Conservation (phyloP, 1,284 basidiomycete genomes). For the Pseudozyma sp. region DNA sequence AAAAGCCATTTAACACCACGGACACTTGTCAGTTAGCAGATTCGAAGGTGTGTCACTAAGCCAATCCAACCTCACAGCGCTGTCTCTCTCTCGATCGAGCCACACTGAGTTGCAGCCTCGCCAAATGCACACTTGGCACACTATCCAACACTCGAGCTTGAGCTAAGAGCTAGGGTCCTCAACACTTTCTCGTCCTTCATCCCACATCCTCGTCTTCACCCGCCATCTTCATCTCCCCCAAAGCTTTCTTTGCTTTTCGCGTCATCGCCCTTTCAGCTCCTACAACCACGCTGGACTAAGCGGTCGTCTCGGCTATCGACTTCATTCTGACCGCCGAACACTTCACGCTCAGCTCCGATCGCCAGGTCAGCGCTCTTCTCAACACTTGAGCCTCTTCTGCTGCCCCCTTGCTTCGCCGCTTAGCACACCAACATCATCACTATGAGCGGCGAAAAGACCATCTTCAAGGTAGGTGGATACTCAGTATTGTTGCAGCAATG, state of each 20-base stretch:
- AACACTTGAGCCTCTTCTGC: too few relatives aligned
- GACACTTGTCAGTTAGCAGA: not conserved
- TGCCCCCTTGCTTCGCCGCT: not conserved
- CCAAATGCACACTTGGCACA: too few relatives aligned
- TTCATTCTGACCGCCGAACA: too few relatives aligned
- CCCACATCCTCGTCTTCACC: too few relatives aligned
- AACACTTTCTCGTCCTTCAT: too few relatives aligned
- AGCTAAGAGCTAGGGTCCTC: not conserved
- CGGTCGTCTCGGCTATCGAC: too few relatives aligned
- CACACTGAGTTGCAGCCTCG: not conserved
- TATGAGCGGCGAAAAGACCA: constrained; percentile 51
- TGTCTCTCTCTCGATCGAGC: not conserved
- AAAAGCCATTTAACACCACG: constrained; percentile 41
- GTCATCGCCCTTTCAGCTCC: too few relatives aligned
- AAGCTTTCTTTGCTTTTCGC: too few relatives aligned
- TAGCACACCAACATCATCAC: not conserved
- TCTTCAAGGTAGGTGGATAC: constrained; percentile 48
- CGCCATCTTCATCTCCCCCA: too few relatives aligned
- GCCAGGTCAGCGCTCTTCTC: too few relatives aligned
- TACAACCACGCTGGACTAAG: too few relatives aligned
- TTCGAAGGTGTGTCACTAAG: not conserved
- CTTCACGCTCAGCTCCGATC: too few relatives aligned
- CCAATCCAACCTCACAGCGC: not conserved
- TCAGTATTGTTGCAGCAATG: not conserved
- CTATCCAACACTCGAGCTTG: not conserved